Evolutionary conservation across 257 asterid genomes (phyloP), one percentile per base, ranked within the genome.

Genomic region (Galeopsis tetrahit): DNA sequence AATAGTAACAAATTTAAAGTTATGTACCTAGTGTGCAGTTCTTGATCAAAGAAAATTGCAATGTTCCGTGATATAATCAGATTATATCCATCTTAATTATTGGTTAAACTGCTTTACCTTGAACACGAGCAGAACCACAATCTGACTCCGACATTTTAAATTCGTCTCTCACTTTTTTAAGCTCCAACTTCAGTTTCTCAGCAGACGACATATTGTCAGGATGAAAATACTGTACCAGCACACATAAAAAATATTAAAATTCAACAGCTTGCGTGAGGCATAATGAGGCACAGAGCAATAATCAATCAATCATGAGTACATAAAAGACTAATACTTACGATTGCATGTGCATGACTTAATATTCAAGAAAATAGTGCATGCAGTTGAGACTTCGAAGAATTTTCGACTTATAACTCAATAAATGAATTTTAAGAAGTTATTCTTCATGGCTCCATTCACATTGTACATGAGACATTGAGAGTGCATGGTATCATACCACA

Each of bases 51-150:
- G 53, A 59, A 66, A 33, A 59, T 5, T 33, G 17, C 60, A 65
- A 40, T 13, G 38, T 40, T 21, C 3, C 28, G 28, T 3, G 46
- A 64, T 31, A 61, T 65, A 38, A 15, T 31, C 61, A 60, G 46
- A 62, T 7, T 17, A 10, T 10, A 52, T 43, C 21, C 31, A 28
- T 10, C 39, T 2, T 57, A 49, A n/a, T 53, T 64, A 48, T 75
- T 64, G 66, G 46, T 66, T 5, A 64, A 52, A 71, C 11, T 28
- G 71, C 72, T 38, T 74, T 60, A 92, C 99, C 97, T 84, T 90
- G 99, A 75, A 90, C 94, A 71, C 97, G 96, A 69, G 97, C 85
- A 77, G 98, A 95, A 63, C 99, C 99, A 79, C 96, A 95, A 82
- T 95, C 98, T 21, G 97, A 87, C 67, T 92, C 96, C 3, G 99